Percentiles rank a stretch among this genome's conserved stretches.
Conservation (phyloP, 2,329 filamentous ascomycete species). For the Sordariomycetes sp. region DNA sequence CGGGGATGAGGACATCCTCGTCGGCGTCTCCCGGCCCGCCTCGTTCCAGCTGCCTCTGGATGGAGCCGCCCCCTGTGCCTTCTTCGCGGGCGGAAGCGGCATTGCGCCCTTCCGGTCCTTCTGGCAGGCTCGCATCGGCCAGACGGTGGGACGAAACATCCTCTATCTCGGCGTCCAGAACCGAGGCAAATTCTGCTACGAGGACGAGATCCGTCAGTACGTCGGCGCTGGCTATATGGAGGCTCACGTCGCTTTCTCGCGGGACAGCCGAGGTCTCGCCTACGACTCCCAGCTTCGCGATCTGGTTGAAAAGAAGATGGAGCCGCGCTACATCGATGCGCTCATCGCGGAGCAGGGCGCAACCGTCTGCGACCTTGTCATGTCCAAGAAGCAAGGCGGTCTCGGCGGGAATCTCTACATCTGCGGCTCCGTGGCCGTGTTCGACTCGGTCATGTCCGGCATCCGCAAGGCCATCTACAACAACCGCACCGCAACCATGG, state of each 20-base stretch:
- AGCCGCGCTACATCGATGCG: conserved; percentile 40
- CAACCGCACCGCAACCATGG: conserved; percentile 38
- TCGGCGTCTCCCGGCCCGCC: conserved; percentile 40
- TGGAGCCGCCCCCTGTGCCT: conserved; percentile 35
- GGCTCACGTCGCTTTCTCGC: conserved; percentile 40
- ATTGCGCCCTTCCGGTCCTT: conserved; percentile 44
- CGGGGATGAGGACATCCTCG: conserved; percentile 33
- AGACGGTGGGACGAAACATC: conserved; percentile 31
- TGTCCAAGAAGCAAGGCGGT: conserved; percentile 45
- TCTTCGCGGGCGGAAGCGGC: conserved; percentile 42
- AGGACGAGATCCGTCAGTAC: conserved; percentile 33
- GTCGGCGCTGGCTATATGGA: conserved; percentile 37
- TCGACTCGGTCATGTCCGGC: conserved; percentile 43
- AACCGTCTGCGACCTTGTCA: conserved; percentile 40
- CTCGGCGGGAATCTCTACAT: conserved; percentile 21
- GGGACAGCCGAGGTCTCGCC: conserved; percentile 33
- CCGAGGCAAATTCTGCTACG: conserved; percentile 39
- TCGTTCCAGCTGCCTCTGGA: conserved; percentile 41
- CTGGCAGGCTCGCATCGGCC: conserved; percentile 34
- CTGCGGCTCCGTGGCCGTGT: conserved; percentile 16
- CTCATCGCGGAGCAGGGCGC: conserved; percentile 39
- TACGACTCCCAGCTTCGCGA: conserved; percentile 29
- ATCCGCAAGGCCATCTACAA: conserved; percentile 45
- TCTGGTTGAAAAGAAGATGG: conserved; percentile 35
- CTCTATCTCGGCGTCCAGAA: conserved; percentile 41